Conservation (phyloP, 78 protist genomes). For the Reticulomyxa filosa region DNA sequence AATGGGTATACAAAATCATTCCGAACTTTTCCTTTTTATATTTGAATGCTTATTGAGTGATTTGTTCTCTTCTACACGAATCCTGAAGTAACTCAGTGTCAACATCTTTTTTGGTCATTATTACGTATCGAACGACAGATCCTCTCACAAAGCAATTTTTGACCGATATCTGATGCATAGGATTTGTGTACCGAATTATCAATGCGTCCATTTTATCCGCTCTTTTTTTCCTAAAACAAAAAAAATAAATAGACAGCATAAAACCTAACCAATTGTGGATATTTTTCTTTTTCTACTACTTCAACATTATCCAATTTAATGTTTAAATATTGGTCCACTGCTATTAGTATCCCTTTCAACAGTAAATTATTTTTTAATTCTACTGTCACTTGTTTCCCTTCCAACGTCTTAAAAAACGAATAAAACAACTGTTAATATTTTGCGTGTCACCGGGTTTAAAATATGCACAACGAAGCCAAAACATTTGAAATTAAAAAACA, state of each 20-base stretch:
- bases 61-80: slow-evolving; percentile 33
- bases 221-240: no score
- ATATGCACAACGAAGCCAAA: no score
- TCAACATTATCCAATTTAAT: slow-evolving; percentile 46
- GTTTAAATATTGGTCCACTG: slow-evolving; percentile 83
- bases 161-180: slow-evolving; percentile 36
- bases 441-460: no score
- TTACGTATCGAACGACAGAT: slow-evolving; percentile 72
- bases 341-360: slow-evolving; percentile 50
- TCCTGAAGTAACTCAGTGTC: slow-evolving; percentile 78
- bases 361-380: slow-evolving; percentile 54
- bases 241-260: no score
- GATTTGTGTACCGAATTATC: neutral
- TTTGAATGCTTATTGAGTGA: no score
- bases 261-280: slow-evolving; percentile 72
- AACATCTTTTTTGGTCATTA: slow-evolving; percentile 53
- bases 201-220: no score
- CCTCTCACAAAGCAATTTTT: slow-evolving; percentile 82
- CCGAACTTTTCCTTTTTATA: no score
- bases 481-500: no score
- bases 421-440: slow-evolving; percentile 56
- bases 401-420: slow-evolving; percentile 71
- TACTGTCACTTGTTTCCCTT: slow-evolving; percentile 54
- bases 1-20: no score
- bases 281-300: slow-evolving; percentile 47